Evolutionary conservation across 192 early-diverging fungal genomes (phyloP).

Genomic region (Haplosporangium gracile): DNA sequence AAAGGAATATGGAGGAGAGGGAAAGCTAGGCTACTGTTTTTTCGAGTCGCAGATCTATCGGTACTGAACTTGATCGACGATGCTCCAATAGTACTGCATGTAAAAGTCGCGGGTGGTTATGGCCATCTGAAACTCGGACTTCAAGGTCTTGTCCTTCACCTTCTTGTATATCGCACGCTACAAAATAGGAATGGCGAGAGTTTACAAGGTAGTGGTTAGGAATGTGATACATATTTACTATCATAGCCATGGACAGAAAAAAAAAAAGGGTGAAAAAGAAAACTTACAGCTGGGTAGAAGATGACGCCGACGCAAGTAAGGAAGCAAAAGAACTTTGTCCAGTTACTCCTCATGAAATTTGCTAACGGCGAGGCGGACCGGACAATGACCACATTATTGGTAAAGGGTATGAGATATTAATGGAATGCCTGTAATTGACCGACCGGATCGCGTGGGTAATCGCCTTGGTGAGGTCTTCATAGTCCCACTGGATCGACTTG

Average conservation of each 20-base stretch:
- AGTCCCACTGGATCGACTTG: slow-evolving; percentile 55
- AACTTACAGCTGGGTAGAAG: slow-evolving; percentile 49
- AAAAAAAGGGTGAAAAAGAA: neutral
- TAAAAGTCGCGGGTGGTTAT: slow-evolving; percentile 55
- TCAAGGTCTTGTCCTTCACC: slow-evolving; percentile 39
- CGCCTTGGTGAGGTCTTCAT: slow-evolving; percentile 47
- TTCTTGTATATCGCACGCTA: slow-evolving; percentile 46
- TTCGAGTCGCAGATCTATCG: neutral
- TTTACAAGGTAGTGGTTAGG: neutral
- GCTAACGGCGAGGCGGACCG: slow-evolving; percentile 33
- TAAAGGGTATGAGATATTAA: slow-evolving; percentile 42
- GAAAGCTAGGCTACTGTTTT: neutral
- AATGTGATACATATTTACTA: neutral
- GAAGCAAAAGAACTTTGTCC: slow-evolving; percentile 50
- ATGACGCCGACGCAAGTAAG: slow-evolving; percentile 43
- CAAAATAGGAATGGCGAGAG: neutral
- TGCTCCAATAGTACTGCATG: slow-evolving; percentile 36
- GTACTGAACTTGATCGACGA: slow-evolving; percentile 48
- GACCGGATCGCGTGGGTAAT: slow-evolving; percentile 52
- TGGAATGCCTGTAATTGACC: slow-evolving; percentile 26
- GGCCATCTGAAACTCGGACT: slow-evolving; percentile 49
- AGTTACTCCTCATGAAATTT: slow-evolving; percentile 38
- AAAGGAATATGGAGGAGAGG: too few species aligned
- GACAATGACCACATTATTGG: slow-evolving; percentile 53
- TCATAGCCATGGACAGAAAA: neutral